Percentiles rank a stretch among this genome's conserved stretches.
phyloP scores from a whole-genome alignment of 257 asterid species.

The Jacaranda mimosifolia region DNA sequence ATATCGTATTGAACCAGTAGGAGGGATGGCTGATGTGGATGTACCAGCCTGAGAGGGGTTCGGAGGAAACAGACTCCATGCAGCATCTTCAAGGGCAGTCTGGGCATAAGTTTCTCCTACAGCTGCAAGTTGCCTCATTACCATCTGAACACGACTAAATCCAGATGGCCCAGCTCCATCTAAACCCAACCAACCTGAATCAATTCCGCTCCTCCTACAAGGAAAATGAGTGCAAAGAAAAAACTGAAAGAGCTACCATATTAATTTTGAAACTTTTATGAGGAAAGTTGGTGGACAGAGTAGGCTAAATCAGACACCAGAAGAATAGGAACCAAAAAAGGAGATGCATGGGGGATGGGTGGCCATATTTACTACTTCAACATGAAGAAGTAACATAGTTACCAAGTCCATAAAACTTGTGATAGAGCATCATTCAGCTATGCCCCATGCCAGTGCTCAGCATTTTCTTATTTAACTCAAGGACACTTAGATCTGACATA shows the following conservation, averaged over 20 bases:
- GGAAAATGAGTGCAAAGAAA: background rate
- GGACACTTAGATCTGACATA: background rate
- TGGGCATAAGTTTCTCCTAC: slow-evolving; percentile 89
- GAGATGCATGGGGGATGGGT: background rate
- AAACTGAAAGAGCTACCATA: slow-evolving; percentile 1
- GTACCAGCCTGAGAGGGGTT: slow-evolving; percentile 79
- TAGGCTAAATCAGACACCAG: background rate
- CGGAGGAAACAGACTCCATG: slow-evolving; percentile 76
- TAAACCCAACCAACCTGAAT: slow-evolving; percentile 72
- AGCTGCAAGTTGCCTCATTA: slow-evolving; percentile 93
- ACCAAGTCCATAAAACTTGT: background rate
- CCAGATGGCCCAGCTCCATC: slow-evolving; percentile 88
- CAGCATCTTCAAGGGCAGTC: slow-evolving; percentile 75
- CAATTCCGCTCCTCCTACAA: slow-evolving; percentile 61
- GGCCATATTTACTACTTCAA: background rate
- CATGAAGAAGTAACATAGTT: background rate
- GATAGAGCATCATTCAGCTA: background rate
- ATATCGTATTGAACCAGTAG: slow-evolving; percentile 51
- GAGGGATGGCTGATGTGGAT: slow-evolving; percentile 53
- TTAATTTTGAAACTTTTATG: background rate
- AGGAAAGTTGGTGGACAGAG: background rate
- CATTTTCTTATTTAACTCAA: background rate
- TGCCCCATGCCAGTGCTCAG: background rate
- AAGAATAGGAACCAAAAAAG: background rate
- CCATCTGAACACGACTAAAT: slow-evolving; percentile 82